Conservation (phyloP, 2,329 filamentous ascomycete genomes). For the Fusarium sarcochroum region DNA sequence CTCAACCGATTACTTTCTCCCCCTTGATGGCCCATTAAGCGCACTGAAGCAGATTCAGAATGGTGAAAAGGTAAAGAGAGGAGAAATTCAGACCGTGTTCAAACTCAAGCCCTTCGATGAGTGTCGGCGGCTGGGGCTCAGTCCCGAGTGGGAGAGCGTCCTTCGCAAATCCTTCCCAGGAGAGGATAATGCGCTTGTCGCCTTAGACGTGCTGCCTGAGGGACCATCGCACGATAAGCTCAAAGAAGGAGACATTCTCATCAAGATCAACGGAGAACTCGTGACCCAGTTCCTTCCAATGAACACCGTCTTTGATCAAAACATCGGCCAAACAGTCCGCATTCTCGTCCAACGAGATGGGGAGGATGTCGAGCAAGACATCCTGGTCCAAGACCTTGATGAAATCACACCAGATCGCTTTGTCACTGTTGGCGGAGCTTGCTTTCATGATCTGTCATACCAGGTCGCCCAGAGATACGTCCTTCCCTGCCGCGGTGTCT, state of each 20-base stretch:
- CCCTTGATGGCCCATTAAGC: constrained; percentile 88
- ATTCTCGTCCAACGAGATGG: constrained; percentile 91
- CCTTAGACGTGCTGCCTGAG: constrained; percentile 91
- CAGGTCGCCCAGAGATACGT: constrained; percentile 95
- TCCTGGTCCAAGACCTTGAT: constrained; percentile 89
- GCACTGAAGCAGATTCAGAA: constrained; percentile 88
- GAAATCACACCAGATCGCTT: constrained; percentile 96
- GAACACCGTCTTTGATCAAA: constrained; percentile 89
- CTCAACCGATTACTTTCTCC: constrained; percentile 97
- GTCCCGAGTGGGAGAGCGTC: constrained; percentile 85
- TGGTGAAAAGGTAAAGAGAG: constrained; percentile 81
- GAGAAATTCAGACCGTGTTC: constrained; percentile 97
- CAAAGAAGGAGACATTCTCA: constrained; percentile 92
- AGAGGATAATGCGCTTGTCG: constrained; percentile 96
- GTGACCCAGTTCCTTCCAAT: constrained; percentile 92
- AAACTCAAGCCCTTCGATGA: constrained; percentile 97
- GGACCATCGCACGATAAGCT: constrained; percentile 84
- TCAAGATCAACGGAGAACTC: constrained; percentile 93
- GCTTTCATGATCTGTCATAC: constrained; percentile 96
- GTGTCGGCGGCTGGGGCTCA: constrained; percentile 88
- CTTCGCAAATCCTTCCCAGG: constrained; percentile 87
- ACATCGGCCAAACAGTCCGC: constrained; percentile 80
- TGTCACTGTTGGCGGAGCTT: constrained; percentile 90
- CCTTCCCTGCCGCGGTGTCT: constrained; percentile 93
- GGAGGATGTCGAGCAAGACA: constrained; percentile 85